Base-by-base conservation (phyloP, 1,139 yeast species). In the Debaryomyces subglobosus region DNA sequence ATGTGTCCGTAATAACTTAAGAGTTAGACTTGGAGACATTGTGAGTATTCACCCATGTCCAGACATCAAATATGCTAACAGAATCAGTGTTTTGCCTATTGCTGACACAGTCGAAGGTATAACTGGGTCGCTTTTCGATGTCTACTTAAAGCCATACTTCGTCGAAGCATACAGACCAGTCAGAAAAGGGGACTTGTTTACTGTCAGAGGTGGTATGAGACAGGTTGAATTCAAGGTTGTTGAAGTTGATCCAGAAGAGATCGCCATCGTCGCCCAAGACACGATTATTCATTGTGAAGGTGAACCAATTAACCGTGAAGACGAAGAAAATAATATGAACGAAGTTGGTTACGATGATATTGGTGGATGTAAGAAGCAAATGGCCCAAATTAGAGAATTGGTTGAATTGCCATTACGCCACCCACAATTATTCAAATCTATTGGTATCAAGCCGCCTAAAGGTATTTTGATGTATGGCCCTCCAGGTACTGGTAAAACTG, bases 131-230 rank as follows among this genome's bases (percentile, higher is more conserved):
- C 78, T 94, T 60, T 94, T 94, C 62, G 99, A 94, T 63, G 97
- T 94, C 39, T 94, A 86, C 76, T 82, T 94, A 70, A 94, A 94
- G 76, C 99, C 99, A 44, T 94, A 94, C 76, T 94, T 95, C 68
- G 97, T 94, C 49, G 99, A 94, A 74, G 98, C 99, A 49, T 94
- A 94, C 74, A 85, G 99, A 72, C 99, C 99, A 1, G 97, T 95
- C 44, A 86, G 98, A 71, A 94, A 92, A 69, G 98, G 98, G 56
- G 99, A 94, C 66, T 87, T 89, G 61, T 94, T 94, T 74, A 85
- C 95, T 39, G 98, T 91, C 30, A 84, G 99, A 68, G 99, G 99
- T 63, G 97, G 98, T 68, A 76, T 94, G 99, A 85, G 99, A 72
- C 98, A 92, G 69, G 99, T 94, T 41, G 99, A 94, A 71, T 94